phyloP scores from a whole-genome alignment of 805 yeast genomes.

The Candida chilensis region DNA sequence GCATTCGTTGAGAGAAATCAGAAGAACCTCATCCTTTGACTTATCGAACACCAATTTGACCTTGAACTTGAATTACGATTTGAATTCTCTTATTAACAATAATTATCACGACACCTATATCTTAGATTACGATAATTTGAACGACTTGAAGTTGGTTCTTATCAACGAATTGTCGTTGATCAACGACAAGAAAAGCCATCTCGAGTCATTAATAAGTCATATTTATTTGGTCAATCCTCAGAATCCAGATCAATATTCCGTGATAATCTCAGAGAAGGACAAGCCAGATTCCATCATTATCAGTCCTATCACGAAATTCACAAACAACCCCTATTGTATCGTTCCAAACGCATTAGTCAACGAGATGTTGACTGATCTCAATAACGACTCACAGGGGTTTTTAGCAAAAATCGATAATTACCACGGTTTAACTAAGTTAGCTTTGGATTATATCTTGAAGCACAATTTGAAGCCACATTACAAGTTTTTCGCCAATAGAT shows the following conservation, averaged over 20 bases:
- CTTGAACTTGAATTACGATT: slow-evolving; percentile 1
- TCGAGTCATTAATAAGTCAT: background rate
- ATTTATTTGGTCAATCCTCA: background rate
- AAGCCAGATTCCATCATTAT: slow-evolving; percentile 1
- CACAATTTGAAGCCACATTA: slow-evolving; percentile 14
- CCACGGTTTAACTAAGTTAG: slow-evolving; percentile 12
- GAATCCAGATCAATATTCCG: background rate
- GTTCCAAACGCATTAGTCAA: too few species aligned
- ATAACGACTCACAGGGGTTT: too few species aligned
- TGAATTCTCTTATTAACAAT: background rate
- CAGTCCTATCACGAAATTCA: background rate
- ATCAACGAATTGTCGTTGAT: background rate
- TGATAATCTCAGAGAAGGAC: background rate
- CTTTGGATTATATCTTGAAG: slow-evolving; percentile 18
- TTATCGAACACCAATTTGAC: background rate
- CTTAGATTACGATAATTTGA: background rate
- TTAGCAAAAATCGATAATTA: too few species aligned
- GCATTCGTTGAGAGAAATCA: too few species aligned
- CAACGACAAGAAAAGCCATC: background rate
- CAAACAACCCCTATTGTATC: too few species aligned
- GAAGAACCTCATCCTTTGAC: background rate
- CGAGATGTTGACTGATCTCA: too few species aligned
- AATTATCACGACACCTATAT: background rate
- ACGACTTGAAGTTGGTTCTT: background rate
- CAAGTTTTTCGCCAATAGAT: too few species aligned